Conservation (phyloP, 345 rosid species). For the Erodium maritimum region DNA sequence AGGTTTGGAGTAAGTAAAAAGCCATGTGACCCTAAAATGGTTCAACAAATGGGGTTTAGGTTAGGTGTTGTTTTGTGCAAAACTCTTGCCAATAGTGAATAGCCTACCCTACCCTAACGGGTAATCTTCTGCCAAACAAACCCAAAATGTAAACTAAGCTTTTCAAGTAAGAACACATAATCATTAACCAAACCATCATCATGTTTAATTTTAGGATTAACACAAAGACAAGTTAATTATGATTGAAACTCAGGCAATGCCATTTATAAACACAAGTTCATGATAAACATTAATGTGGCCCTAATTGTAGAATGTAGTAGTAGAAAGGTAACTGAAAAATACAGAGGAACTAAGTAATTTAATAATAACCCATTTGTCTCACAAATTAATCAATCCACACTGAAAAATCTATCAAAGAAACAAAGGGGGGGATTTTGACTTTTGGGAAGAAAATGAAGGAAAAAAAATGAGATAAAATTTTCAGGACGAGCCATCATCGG, state of each 20-base stretch:
- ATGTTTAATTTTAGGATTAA: neutral
- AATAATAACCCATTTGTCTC: neutral
- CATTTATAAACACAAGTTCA: neutral
- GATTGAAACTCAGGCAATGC: neutral
- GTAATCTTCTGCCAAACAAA: neutral
- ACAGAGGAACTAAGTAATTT: neutral
- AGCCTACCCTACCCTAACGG: no score
- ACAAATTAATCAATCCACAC: neutral
- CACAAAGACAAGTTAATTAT: neutral
- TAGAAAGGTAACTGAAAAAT: neutral
- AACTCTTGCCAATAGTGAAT: no score
- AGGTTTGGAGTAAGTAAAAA: no score
- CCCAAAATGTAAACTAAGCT: no score
- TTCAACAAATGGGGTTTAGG: no score
- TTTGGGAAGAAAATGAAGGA: no score
- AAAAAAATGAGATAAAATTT: no score
- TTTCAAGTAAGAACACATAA: no score
- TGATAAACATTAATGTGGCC: neutral
- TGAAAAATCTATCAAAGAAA: neutral
- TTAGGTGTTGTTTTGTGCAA: no score
- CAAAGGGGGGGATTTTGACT: no score
- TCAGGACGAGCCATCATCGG: slow-evolving; percentile 29
- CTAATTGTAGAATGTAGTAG: neutral
- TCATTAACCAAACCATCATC: neutral
- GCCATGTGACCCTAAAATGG: no score